Base-by-base conservation (phyloP, 1,139 yeast species). In the Hyphopichia burtonii region DNA sequence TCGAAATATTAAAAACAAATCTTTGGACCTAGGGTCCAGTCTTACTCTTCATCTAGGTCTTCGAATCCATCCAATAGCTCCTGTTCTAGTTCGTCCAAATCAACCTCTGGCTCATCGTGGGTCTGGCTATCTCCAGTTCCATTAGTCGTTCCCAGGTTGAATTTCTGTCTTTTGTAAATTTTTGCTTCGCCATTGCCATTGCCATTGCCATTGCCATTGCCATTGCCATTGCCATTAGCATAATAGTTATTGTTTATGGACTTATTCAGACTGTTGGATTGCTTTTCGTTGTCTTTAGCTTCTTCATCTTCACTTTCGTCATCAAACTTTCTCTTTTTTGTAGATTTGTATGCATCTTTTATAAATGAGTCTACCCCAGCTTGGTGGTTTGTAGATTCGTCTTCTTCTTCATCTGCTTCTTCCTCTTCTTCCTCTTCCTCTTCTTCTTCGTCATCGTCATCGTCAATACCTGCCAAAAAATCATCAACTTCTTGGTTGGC, bases 401-500 rank as follows among this genome's bases (percentile, higher is more conserved):
- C 45, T 3, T 47, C 50, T 20, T 58, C 61, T 1, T 49, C 54
- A 2, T 52, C 57, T 17, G 7, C 28, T 3, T 25, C 28, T 7
- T 25, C 28, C 1, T 44, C 60, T 3, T 52, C 59, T 2, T 52
- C 63, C 6, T 50, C 59, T n/a, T 50, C 59, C 12, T 50, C 65
- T 36, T 70, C 74, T 14, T 52, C 61, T 1, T 58, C 64, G 7
- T 37, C 71, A 11, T 71, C 78, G 23, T 70, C 83, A 7, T 75
- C 82, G 41, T 77, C 73, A 36, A 74, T 67, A 27, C 75, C 80
- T 0, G 82, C 83, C 50, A 80, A 62, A 54, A 80, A 80, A 45
- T 79, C 84, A 44, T 78, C 82, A 41, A 80, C 80, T 51, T 80
- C 86, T 44, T 76, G 78, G 47, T 76, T 77, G 19, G 82, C 79